A percentile compares a stretch with the other conserved stretches of the same genome.
Conservation (phyloP, 1,139 yeast species). For the Pichia sp. region DNA sequence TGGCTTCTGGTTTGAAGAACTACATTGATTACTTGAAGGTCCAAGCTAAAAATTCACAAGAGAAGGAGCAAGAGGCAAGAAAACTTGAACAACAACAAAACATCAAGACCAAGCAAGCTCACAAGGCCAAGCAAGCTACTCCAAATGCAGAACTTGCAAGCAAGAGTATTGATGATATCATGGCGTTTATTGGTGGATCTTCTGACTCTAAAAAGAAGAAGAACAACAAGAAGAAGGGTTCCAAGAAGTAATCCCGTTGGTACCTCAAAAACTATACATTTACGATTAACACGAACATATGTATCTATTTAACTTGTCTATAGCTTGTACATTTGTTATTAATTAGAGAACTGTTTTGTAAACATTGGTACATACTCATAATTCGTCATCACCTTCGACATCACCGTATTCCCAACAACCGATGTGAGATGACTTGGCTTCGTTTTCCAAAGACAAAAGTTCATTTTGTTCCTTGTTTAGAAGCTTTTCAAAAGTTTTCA, state of each 20-base stretch:
- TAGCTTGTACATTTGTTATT: slow-evolving; percentile 1
- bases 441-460: slow-evolving; percentile 36
- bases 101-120: slow-evolving; percentile 18
- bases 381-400: slow-evolving; percentile 52
- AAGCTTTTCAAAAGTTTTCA: slow-evolving; percentile 31
- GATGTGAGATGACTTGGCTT: slow-evolving; percentile 45
- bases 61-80: slow-evolving; percentile 15
- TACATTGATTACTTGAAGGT: slow-evolving; percentile 26
- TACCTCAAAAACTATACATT: no score
- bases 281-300: slow-evolving; percentile 4
- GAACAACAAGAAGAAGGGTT: slow-evolving; percentile 23
- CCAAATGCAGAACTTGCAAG: slow-evolving; percentile 50
- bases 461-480: slow-evolving; percentile 33
- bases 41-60: slow-evolving; percentile 18
- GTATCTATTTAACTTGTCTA: slow-evolving; percentile 9
- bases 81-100: slow-evolving; percentile 26
- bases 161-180: slow-evolving; percentile 61
- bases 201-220: slow-evolving; percentile 25
- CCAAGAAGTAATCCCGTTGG: slow-evolving; percentile 22
- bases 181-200: slow-evolving; percentile 56
- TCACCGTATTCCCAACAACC: slow-evolving; percentile 88
- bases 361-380: slow-evolving; percentile 2
- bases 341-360: neutral
- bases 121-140: slow-evolving; percentile 29
- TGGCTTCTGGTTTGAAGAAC: slow-evolving; percentile 45